Evolutionary conservation across 2,329 filamentous ascomycete species (phyloP).

Genomic region (Aureobasidium lini): DNA sequence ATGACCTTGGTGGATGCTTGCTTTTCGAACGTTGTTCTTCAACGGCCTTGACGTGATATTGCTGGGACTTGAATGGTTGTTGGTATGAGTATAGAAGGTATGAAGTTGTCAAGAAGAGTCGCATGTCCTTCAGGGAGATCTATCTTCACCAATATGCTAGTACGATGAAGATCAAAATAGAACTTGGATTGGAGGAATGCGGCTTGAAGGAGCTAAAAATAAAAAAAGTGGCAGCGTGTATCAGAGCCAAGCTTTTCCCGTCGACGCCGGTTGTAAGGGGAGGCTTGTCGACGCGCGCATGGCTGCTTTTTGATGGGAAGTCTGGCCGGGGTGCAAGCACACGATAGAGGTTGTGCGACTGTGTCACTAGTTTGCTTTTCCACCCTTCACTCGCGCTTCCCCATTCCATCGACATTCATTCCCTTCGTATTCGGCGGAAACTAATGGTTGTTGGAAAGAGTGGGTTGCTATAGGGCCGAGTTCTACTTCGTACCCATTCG

Average conservation of each 20-base stretch:
- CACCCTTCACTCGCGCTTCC: not conserved
- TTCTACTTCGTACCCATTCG: not conserved
- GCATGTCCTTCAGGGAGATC: too few relatives aligned
- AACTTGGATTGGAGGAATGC: not conserved
- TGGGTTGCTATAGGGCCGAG: not conserved
- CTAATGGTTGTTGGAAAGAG: not conserved
- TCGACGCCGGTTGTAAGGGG: not conserved
- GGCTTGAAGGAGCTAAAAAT: slow-evolving; percentile 1
- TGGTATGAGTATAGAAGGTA: not conserved
- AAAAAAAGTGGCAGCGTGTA: not conserved
- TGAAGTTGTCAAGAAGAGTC: not conserved
- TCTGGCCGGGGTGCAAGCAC: not conserved
- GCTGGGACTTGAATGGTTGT: not conserved
- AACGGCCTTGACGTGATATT: not conserved
- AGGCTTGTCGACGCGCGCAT: not conserved
- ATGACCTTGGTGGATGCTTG: slow-evolving; percentile 4
- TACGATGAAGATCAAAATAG: not conserved
- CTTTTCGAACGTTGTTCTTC: slow-evolving; percentile 4
- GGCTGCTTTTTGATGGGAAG: not conserved
- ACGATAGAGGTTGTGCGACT: not conserved
- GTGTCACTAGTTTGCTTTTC: not conserved
- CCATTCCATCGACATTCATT: not conserved
- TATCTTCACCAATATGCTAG: not conserved
- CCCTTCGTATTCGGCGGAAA: not conserved
- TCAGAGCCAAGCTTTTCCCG: not conserved